Percentiles rank a stretch among this genome's conserved stretches.
phyloP scores from a whole-genome alignment of 2,329 filamentous ascomycete genomes.

The Cladophialophora exuberans region DNA sequence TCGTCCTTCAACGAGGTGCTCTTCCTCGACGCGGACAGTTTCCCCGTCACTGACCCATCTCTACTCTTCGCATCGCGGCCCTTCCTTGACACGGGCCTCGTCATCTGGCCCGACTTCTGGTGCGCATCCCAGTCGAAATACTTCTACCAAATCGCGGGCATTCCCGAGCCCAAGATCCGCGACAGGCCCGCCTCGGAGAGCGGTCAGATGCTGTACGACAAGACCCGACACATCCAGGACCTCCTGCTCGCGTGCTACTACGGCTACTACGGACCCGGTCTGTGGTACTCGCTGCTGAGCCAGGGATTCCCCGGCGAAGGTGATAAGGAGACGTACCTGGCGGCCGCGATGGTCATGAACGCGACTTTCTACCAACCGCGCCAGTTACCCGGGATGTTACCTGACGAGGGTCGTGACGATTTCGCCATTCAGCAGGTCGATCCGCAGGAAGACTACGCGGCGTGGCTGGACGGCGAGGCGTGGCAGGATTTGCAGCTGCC shows the following conservation, averaged over 20 bases:
- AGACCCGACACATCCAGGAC: constrained; percentile 50
- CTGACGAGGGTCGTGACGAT: background rate
- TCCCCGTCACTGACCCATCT: constrained; percentile 40
- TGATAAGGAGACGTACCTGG: constrained; percentile 55
- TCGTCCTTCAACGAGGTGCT: constrained; percentile 44
- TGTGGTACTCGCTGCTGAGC: constrained; percentile 55
- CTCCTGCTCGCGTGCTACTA: constrained; percentile 58
- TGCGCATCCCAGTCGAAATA: constrained; percentile 45
- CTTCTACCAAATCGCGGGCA: constrained; percentile 50
- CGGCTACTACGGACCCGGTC: constrained; percentile 57
- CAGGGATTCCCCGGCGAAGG: constrained; percentile 50
- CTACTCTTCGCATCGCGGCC: constrained; percentile 39
- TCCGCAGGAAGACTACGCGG: constrained; percentile 13
- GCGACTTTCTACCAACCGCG: constrained; percentile 43
- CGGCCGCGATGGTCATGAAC: constrained; percentile 48
- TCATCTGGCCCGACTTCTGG: constrained; percentile 50
- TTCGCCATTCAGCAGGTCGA: constrained; percentile 7
- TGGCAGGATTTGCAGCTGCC: background rate
- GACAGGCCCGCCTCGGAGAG: constrained; percentile 50
- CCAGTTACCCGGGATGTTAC: constrained; percentile 36
- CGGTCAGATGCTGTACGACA: constrained; percentile 54
- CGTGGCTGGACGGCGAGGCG: background rate
- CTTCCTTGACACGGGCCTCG: constrained; percentile 39
- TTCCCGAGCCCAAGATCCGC: constrained; percentile 37
- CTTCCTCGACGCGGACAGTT: constrained; percentile 44